Percentiles rank a stretch among this genome's conserved stretches.
phyloP scores from a whole-genome alignment of 768 basidiomycete genomes.

The Butyriboletus loyo region DNA sequence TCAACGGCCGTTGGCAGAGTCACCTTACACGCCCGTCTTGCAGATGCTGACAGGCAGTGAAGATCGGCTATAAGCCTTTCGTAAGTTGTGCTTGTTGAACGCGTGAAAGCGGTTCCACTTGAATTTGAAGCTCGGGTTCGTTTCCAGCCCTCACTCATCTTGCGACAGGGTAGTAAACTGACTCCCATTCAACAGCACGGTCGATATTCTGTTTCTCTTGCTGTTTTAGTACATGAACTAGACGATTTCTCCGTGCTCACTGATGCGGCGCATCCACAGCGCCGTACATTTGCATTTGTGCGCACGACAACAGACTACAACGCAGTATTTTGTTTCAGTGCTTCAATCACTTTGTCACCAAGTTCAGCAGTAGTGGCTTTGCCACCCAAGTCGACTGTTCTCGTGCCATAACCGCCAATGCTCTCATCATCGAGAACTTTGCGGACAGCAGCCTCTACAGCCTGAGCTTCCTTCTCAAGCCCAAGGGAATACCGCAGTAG shows the following conservation, averaged over 20 bases:
- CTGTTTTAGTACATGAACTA: too few relatives aligned
- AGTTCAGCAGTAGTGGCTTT: slow-evolving; percentile 69
- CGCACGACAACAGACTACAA: neutral
- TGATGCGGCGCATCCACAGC: neutral
- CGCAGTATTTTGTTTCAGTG: slow-evolving; percentile 44
- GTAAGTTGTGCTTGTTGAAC: neutral
- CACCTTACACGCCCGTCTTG: too few relatives aligned
- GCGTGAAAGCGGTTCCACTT: neutral
- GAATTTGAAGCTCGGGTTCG: too few relatives aligned
- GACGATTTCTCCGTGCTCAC: neutral
- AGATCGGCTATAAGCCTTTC: too few relatives aligned
- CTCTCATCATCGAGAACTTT: slow-evolving; percentile 76
- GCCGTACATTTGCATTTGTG: neutral
- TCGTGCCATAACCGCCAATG: slow-evolving; percentile 69
- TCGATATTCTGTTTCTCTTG: too few relatives aligned
- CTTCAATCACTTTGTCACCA: slow-evolving; percentile 80
- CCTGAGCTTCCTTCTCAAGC: slow-evolving; percentile 75
- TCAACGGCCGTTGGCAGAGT: too few relatives aligned
- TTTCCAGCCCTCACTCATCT: neutral
- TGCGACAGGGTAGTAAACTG: too few relatives aligned
- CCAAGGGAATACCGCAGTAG: slow-evolving; percentile 94
- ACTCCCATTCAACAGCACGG: too few relatives aligned
- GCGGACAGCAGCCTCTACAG: slow-evolving; percentile 88
- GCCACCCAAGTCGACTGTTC: slow-evolving; percentile 89
- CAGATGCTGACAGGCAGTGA: too few relatives aligned